phyloP scores from a whole-genome alignment of 345 rosid species.

The Cardamine occulta region DNA sequence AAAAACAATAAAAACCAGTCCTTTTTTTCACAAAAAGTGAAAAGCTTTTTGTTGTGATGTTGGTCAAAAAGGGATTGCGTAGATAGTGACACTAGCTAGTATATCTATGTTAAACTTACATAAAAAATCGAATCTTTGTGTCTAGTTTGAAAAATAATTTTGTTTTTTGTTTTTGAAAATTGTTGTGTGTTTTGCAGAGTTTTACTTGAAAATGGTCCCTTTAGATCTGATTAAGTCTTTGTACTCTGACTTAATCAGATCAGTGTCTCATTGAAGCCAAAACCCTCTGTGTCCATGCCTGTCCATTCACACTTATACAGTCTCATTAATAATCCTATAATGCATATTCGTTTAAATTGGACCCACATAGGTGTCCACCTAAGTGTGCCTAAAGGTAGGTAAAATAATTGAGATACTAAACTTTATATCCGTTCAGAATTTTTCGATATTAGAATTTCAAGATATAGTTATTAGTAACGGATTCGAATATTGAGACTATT shows the following conservation, averaged over 20 bases:
- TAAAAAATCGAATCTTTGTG: constrained; percentile 44
- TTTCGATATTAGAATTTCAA: background rate
- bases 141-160: constrained; percentile 36
- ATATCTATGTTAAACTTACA: constrained; percentile 33
- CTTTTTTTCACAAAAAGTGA: constrained; percentile 29
- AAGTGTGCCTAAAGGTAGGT: constrained; percentile 18
- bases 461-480: background rate
- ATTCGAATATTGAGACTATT: background rate
- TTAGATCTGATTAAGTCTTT: constrained; percentile 42
- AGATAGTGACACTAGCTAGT: constrained; percentile 48
- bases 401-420: constrained; percentile 2
- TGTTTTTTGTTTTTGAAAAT: constrained; percentile 8
- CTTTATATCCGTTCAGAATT: constrained; percentile 8
- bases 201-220: constrained; percentile 46
- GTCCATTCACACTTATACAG: constrained; percentile 38
- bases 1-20: constrained; percentile 4
- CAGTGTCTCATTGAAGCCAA: constrained; percentile 39
- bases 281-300: constrained; percentile 34
- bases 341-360: background rate
- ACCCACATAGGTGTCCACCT: constrained; percentile 39
- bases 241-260: constrained; percentile 44
- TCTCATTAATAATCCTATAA: background rate
- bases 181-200: constrained; percentile 31
- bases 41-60: constrained; percentile 24
- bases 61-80: constrained; percentile 43